Percentiles rank a stretch among this genome's conserved stretches.
phyloP scores from a whole-genome alignment of 306 rosid species.

The Cicer pinnatifidum region DNA sequence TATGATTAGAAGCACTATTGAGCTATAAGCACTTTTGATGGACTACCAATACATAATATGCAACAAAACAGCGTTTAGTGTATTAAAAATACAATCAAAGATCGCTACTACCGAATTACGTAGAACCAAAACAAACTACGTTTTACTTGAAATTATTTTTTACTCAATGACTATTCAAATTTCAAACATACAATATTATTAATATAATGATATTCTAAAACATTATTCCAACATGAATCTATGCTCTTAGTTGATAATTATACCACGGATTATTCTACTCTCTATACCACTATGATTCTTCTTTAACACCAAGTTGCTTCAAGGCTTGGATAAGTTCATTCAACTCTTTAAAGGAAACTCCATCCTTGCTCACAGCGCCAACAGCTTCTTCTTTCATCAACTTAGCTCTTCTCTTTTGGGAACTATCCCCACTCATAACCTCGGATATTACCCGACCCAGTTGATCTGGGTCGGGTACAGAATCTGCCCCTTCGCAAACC shows the following conservation, averaged over 20 bases:
- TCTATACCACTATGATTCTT: neutral
- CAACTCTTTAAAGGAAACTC: conserved; percentile 56
- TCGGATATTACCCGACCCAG: conserved; percentile 43
- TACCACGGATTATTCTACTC: neutral
- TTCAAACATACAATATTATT: no score
- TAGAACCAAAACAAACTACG: no score
- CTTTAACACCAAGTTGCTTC: conserved; percentile 33
- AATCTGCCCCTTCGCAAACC: conserved; percentile 56
- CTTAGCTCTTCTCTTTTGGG: conserved; percentile 40
- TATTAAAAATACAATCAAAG: no score
- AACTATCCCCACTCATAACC: conserved; percentile 43
- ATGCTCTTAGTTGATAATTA: no score
- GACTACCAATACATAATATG: no score
- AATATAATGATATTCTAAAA: neutral
- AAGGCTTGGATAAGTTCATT: conserved; percentile 48
- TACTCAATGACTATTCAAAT: no score
- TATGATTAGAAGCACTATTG: no score
- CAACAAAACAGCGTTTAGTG: no score
- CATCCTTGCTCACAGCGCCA: conserved; percentile 46
- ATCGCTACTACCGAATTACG: no score
- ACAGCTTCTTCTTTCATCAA: conserved; percentile 48
- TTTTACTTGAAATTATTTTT: no score
- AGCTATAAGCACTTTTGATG: no score
- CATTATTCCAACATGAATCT: neutral
- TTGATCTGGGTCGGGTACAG: conserved; percentile 57